Percentiles rank a stretch among this genome's conserved stretches.
Evolutionary conservation across 148 eudicot species (phyloP).

Genomic region (Nepenthes mirabilis): DNA sequence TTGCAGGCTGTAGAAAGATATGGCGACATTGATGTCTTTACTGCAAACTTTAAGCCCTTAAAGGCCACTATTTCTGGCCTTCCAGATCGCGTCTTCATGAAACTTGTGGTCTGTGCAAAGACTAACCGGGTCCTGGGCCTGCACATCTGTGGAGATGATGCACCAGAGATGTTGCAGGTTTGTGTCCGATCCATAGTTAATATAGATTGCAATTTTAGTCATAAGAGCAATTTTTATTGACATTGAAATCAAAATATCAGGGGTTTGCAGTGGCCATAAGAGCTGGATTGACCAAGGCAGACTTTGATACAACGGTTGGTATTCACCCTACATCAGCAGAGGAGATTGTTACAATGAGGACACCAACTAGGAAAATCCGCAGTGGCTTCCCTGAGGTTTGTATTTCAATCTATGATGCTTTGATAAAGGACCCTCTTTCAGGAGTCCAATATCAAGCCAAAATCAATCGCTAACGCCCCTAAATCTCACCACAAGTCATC

Average conservation of each 20-base stretch:
- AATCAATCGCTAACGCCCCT: background rate
- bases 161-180: slow-evolving; percentile 93
- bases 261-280: slow-evolving; percentile 94
- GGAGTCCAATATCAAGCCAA: background rate
- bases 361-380: slow-evolving; percentile 71
- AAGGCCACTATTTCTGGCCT: slow-evolving; percentile 95
- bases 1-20: slow-evolving; percentile 66
- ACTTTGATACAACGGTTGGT: slow-evolving; percentile 85
- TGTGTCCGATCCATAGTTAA: background rate
- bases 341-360: slow-evolving; percentile 94
- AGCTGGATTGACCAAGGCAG: slow-evolving; percentile 92
- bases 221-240: background rate
- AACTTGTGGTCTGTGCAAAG: slow-evolving; percentile 81
- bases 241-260: slow-evolving; percentile 17
- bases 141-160: slow-evolving; percentile 94
- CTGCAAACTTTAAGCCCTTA: slow-evolving; percentile 84
- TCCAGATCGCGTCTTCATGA: slow-evolving; percentile 88
- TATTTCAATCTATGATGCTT: background rate
- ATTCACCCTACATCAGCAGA: slow-evolving; percentile 96
- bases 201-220: background rate
- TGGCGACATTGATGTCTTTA: slow-evolving; percentile 78
- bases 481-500: too few relatives aligned
- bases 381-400: slow-evolving; percentile 54
- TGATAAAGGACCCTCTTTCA: background rate
- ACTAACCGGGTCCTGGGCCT: slow-evolving; percentile 74